phyloP scores from a whole-genome alignment of 306 rosid genomes.

The Mimosa pudica region DNA sequence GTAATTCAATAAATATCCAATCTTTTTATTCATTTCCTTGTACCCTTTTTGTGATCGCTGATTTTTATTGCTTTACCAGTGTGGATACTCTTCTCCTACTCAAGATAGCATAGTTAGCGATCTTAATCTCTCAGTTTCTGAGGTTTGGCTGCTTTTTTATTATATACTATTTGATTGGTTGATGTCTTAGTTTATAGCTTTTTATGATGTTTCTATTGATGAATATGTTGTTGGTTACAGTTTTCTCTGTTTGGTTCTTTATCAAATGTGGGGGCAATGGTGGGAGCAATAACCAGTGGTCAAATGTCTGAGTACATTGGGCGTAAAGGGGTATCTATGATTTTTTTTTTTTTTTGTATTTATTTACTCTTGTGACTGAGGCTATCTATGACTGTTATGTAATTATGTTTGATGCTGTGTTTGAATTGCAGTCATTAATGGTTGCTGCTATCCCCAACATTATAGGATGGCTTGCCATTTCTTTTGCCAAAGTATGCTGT shows the following conservation, averaged over 20 bases:
- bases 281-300: conserved; percentile 82
- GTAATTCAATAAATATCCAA: conserved; percentile 18
- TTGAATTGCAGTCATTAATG: conserved; percentile 69
- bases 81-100: conserved; percentile 89
- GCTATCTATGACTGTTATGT: background rate
- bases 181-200: background rate
- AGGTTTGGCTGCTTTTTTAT: conserved; percentile 45
- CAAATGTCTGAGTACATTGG: conserved; percentile 80
- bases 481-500: conserved; percentile 65
- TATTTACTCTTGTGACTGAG: background rate
- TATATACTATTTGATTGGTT: background rate
- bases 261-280: conserved; percentile 83
- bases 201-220: background rate
- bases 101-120: conserved; percentile 61
- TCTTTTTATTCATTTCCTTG: background rate
- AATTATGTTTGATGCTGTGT: conserved; percentile 9
- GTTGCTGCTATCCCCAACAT: conserved; percentile 74
- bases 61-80: conserved; percentile 30
- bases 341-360: conserved; percentile 12
- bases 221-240: conserved; percentile 40
- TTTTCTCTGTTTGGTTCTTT: conserved; percentile 77
- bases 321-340: conserved; percentile 67
- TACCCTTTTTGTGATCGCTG: background rate
- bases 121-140: conserved; percentile 67
- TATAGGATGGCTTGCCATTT: conserved; percentile 79